Evolutionary conservation across 1,284 basidiomycete genomes (phyloP).

Genomic region (Leccinum glutinopallens): DNA sequence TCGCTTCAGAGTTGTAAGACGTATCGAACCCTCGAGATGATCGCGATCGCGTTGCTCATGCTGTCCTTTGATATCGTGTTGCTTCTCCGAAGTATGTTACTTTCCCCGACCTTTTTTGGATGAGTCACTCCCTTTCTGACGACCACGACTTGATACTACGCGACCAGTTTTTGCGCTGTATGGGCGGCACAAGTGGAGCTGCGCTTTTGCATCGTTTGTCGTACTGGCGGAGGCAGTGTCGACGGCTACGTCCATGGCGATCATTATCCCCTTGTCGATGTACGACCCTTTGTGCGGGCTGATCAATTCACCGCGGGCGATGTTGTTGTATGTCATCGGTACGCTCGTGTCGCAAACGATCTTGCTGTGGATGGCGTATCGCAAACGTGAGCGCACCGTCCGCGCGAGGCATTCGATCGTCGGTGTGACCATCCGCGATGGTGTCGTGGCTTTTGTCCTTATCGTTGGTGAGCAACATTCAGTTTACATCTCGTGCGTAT

Average conservation of each 20-base stretch:
- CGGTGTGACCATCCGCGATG: conserved; percentile 32
- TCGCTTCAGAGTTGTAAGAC: conserved; percentile 14
- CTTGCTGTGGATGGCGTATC: conserved; percentile 25
- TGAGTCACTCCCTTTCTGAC: background rate
- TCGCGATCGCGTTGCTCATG: conserved; percentile 16
- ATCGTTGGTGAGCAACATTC: conserved; percentile 19
- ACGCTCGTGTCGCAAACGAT: conserved; percentile 21
- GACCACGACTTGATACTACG: conserved; percentile 3
- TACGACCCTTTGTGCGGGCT: conserved; percentile 25
- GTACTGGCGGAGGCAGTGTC: conserved; percentile 17
- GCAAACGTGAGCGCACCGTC: conserved; percentile 14
- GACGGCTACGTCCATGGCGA: background rate
- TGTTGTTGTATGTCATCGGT: conserved; percentile 18
- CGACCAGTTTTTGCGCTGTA: conserved; percentile 26
- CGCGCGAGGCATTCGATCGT: conserved; percentile 13
- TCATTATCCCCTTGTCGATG: conserved; percentile 8
- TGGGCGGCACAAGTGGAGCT: conserved; percentile 11
- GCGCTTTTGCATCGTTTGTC: conserved; percentile 7
- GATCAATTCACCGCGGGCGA: conserved; percentile 8
- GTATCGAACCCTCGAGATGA: conserved; percentile 25
- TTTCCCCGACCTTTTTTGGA: background rate
- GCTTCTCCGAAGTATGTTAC: conserved; percentile 25
- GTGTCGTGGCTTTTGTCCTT: conserved; percentile 21
- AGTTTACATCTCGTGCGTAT: background rate
- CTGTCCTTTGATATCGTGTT: conserved; percentile 24